Conservation (phyloP, 306 rosid genomes). For the Dicorynia guianensis region DNA sequence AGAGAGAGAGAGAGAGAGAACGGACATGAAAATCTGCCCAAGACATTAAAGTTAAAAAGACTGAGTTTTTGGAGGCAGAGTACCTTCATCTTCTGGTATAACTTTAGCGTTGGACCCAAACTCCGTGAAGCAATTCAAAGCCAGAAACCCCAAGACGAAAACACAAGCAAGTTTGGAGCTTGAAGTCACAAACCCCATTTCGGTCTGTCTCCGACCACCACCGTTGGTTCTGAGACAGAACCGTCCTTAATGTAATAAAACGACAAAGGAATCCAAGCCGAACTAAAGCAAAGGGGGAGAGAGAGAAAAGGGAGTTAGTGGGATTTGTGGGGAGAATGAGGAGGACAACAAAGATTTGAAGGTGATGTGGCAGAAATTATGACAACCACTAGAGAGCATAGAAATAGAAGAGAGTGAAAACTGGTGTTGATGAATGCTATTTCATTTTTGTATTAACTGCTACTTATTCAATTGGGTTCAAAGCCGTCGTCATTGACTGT, state of each 20-base stretch:
- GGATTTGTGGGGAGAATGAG: constrained; percentile 36
- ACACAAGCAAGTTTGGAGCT: constrained; percentile 36
- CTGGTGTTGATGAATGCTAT: background rate
- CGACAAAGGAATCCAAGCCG: background rate
- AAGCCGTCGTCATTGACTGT: background rate
- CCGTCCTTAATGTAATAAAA: background rate
- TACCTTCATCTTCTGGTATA: constrained; percentile 81
- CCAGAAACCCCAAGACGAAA: constrained; percentile 40
- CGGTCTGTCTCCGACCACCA: background rate
- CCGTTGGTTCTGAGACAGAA: background rate
- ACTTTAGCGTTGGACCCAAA: constrained; percentile 68
- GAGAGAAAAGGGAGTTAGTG: background rate
- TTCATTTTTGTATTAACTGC: background rate
- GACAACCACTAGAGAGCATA: too few species aligned
- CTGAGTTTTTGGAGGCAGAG: background rate
- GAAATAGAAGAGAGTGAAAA: background rate
- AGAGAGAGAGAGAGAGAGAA: background rate
- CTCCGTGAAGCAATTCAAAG: constrained; percentile 48
- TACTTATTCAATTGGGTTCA: background rate
- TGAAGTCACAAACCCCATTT: constrained; percentile 49
- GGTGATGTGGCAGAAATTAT: background rate
- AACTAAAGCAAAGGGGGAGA: background rate
- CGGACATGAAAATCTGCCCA: too few species aligned
- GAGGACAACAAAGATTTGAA: background rate
- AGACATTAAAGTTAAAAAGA: too few species aligned